Base-by-base conservation (phyloP, 1,139 yeast species). In the Magnusiomyces tetraspermus region DNA sequence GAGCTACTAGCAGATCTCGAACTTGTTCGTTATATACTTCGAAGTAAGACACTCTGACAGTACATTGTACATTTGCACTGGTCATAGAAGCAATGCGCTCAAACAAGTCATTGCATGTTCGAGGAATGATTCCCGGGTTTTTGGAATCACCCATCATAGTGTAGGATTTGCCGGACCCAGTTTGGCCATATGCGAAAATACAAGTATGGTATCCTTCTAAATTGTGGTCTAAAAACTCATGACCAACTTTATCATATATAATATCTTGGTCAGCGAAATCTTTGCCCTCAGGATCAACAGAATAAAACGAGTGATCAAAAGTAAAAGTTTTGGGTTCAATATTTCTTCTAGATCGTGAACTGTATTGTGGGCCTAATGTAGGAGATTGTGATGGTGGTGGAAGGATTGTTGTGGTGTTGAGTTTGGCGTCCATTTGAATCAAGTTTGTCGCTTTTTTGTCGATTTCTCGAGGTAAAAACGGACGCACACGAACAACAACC, bases 1-100 rank as follows among this genome's bases (percentile, higher is more conserved):
- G 55, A 49, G 19, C 54, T 8, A 44, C 56, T 22, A 83, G 65
- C 49, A 83, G 67, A 63, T 83, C 90, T 51, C 76, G 71, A 0
- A 82, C 88, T 55, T 76, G 77, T 63, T 85, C 94, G 60, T 85
- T 85, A 65, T 85, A 85, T 13, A 85, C 79, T 61, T 85, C 94
- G 63, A 82, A 73, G 62, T 80, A 84, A 8, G 87, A 80, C 2
- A 83, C 67, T 52, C 74, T 72, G 13, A 85, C 75, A 22, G 80
- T 79, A 54, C 80, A 77, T 53, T 76, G 76, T 42, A 76, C 53
- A 53, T 72, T 67, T 38, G 74, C 73, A 15, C 63, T 55, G n/a
- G 60, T 53, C 23, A 80, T 66, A 19, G 70, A 60, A 0, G 68
- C 63, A 48, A 79, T 73, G 53, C 74, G 70, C 37, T 70, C 60